Conservation (phyloP, 345 rosid genomes). For the Physaria fendleri region DNA sequence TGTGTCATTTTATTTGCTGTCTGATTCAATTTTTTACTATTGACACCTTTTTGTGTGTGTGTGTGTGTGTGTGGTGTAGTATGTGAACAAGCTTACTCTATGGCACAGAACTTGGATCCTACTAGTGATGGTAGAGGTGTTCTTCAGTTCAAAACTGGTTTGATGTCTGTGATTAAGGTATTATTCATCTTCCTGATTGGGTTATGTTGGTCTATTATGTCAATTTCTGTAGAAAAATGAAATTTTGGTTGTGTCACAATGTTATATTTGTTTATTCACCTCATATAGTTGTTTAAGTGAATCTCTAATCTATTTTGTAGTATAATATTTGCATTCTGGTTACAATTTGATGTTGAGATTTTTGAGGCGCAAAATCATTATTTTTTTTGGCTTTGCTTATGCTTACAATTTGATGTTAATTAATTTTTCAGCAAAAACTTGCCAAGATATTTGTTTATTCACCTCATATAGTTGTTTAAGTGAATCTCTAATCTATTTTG, state of each 20-base stretch:
- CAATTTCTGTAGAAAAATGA: not conserved
- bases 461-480: slow-evolving; percentile 1
- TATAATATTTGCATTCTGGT: not conserved
- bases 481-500: not conserved
- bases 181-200: not conserved
- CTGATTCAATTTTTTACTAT: not conserved
- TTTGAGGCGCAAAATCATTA: not conserved
- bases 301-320: not conserved
- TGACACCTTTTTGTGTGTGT: too few species aligned
- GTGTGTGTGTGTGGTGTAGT: slow-evolving; percentile 37
- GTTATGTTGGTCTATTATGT: not conserved
- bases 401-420: too few species aligned
- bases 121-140: slow-evolving; percentile 96
- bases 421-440: too few species aligned
- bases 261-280: not conserved
- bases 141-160: slow-evolving; percentile 98
- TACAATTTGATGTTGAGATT: not conserved
- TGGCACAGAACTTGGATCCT: slow-evolving; percentile 96
- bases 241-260: not conserved
- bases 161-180: slow-evolving; percentile 92
- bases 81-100: slow-evolving; percentile 91
- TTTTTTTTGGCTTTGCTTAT: slow-evolving; percentile 1
- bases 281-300: slow-evolving; percentile 1
- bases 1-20: not conserved
- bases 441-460: not conserved